These are phyloP conservation scores for Phytophthora multivora DNA, from an alignment of 352 stramenopile species.

Conservation along the genomic window DNA sequence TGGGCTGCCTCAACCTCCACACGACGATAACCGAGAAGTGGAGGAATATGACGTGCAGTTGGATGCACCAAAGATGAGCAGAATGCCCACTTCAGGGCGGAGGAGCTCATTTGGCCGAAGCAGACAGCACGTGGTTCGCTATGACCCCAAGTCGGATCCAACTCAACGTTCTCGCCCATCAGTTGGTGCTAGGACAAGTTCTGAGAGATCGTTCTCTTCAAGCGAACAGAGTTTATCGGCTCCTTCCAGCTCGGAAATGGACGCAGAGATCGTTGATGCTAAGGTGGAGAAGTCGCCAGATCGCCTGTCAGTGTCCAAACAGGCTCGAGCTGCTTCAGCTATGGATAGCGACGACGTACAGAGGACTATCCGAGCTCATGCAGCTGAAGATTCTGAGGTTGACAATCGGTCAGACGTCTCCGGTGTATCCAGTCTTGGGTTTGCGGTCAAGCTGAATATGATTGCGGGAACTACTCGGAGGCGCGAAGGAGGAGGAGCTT, in stretches of 20 bases:
- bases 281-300: neutral
- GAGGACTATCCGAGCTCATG: neutral
- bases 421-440: slow-evolving; percentile 53
- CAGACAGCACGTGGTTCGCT: slow-evolving; percentile 10
- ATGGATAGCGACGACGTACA: neutral
- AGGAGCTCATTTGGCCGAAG: slow-evolving; percentile 21
- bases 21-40: slow-evolving; percentile 14
- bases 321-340: neutral
- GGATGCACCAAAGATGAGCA: slow-evolving; percentile 39
- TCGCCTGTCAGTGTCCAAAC: neutral
- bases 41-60: slow-evolving; percentile 48
- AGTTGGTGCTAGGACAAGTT: neutral
- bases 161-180: slow-evolving; percentile 5
- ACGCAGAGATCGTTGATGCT: slow-evolving; percentile 7
- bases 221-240: slow-evolving; percentile 13
- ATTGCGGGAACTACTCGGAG: slow-evolving; percentile 34
- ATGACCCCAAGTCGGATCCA: slow-evolving; percentile 1
- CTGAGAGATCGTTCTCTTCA: slow-evolving; percentile 1
- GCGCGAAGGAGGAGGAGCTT: neutral
- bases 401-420: slow-evolving; percentile 31
- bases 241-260: slow-evolving; percentile 17
- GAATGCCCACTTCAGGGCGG: slow-evolving; percentile 29
- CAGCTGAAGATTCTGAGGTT: neutral
- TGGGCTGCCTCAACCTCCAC: neutral
- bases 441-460: slow-evolving; percentile 49